phyloP scores from a whole-genome alignment of 768 basidiomycete genomes.

The Lactifluus piperatus region DNA sequence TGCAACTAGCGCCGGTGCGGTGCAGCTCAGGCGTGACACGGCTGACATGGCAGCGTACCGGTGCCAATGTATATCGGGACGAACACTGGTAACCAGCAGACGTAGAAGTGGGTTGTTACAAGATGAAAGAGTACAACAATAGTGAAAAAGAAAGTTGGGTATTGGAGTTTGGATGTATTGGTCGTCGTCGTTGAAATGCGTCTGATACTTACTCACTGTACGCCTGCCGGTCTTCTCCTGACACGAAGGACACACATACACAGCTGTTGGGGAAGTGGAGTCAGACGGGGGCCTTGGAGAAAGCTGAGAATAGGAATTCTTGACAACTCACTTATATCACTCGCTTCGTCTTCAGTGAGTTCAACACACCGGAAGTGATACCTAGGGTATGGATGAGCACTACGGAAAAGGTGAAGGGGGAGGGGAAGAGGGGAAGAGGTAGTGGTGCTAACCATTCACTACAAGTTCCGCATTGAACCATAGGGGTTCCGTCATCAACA shows the following conservation, averaged over 20 bases:
- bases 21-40: constrained; percentile 12
- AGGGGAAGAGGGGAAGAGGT: neutral
- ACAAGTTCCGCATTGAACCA: constrained; percentile 66
- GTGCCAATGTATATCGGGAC: constrained; percentile 11
- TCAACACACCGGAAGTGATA: constrained; percentile 70
- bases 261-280: constrained; percentile 33
- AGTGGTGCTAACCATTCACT: constrained; percentile 47
- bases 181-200: constrained; percentile 8
- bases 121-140: constrained; percentile 19
- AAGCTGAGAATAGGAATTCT: neutral
- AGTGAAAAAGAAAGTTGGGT: constrained; percentile 2
- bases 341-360: constrained; percentile 51
- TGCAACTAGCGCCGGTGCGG: constrained; percentile 7
- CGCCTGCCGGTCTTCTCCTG: constrained; percentile 48
- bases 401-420: neutral
- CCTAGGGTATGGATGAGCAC: constrained; percentile 33
- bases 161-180: neutral
- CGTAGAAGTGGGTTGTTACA: constrained; percentile 18
- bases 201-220: constrained; percentile 66
- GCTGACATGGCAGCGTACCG: constrained; percentile 8
- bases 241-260: constrained; percentile 49
- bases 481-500: constrained; percentile 66
- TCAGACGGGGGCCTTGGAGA: neutral
- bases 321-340: constrained; percentile 58
- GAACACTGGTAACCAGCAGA: constrained; percentile 14